Percentiles rank a stretch among this genome's conserved stretches.
These are phyloP conservation scores for Erythrophleum fordii DNA, from an alignment of 306 rosid species.

Conservation along the genomic window DNA sequence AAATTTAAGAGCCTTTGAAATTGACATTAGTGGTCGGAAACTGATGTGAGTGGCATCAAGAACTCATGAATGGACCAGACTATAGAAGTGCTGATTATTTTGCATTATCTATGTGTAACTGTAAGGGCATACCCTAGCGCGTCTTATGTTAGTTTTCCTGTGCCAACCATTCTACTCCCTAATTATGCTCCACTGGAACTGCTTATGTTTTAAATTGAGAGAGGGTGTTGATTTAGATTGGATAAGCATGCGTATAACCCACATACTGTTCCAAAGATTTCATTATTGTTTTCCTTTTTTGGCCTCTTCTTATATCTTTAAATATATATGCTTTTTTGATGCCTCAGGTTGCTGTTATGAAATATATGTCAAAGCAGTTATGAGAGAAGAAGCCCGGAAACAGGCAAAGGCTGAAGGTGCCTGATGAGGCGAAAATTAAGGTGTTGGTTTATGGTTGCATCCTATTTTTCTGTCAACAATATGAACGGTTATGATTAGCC, in stretches of 20 bases:
- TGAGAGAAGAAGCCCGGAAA: constrained; percentile 56
- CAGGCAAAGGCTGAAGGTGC: constrained; percentile 39
- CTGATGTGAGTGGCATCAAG: not conserved
- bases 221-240: not conserved
- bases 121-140: not conserved
- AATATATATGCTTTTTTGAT: constrained; percentile 7
- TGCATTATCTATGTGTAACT: not conserved
- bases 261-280: not conserved
- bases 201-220: not conserved
- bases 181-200: not conserved
- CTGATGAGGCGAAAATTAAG: not conserved
- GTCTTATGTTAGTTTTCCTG: not conserved
- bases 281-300: not conserved
- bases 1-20: not conserved
- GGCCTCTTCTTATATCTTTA: not conserved
- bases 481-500: not conserved
- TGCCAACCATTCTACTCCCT: not conserved
- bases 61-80: not conserved
- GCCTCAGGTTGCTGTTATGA: constrained; percentile 65
- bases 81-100: not conserved
- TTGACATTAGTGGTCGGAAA: not conserved
- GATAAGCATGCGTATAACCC: not conserved
- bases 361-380: constrained; percentile 57
- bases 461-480: constrained; percentile 18
- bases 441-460: not conserved